Conservation (phyloP, 2,329 filamentous ascomycete genomes). For the Botrytis sinoallii region DNA sequence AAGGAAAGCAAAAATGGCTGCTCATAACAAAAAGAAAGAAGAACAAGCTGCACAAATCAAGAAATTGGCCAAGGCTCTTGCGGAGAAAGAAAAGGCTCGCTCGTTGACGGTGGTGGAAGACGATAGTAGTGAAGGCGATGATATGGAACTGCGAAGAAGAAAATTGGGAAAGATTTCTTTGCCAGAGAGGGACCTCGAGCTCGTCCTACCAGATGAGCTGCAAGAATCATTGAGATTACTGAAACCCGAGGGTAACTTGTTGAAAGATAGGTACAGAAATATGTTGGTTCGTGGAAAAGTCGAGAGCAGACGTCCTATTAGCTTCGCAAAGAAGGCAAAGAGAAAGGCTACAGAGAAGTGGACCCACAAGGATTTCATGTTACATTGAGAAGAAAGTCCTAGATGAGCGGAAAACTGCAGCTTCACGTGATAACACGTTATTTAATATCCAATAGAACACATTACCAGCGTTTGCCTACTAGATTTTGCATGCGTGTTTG, state of each 20-base stretch:
- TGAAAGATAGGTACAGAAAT: slow-evolving; percentile 88
- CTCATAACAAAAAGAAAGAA: slow-evolving; percentile 68
- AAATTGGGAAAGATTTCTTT: slow-evolving; percentile 71
- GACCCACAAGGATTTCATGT: slow-evolving; percentile 87
- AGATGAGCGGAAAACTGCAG: background rate
- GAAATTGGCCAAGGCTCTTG: slow-evolving; percentile 63
- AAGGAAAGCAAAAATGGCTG: slow-evolving; percentile 69
- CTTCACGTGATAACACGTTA: background rate
- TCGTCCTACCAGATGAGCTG: slow-evolving; percentile 79
- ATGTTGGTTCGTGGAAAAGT: slow-evolving; percentile 86
- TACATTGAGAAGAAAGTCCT: slow-evolving; percentile 31
- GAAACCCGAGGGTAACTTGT: slow-evolving; percentile 92
- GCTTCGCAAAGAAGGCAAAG: slow-evolving; percentile 79
- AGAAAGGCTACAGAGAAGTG: slow-evolving; percentile 89
- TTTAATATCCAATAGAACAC: slow-evolving; percentile 12
- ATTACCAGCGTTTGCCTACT: background rate
- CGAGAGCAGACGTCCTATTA: slow-evolving; percentile 74
- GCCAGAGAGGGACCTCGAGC: slow-evolving; percentile 75
- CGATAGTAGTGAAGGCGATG: slow-evolving; percentile 54
- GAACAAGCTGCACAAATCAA: slow-evolving; percentile 70
- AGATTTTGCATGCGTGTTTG: background rate
- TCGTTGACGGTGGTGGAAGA: slow-evolving; percentile 45
- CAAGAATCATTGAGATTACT: slow-evolving; percentile 76
- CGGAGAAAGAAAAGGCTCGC: slow-evolving; percentile 53
- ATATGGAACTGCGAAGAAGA: slow-evolving; percentile 63